phyloP scores from a whole-genome alignment of 345 rosid species.

The Euclidium syriacum region DNA sequence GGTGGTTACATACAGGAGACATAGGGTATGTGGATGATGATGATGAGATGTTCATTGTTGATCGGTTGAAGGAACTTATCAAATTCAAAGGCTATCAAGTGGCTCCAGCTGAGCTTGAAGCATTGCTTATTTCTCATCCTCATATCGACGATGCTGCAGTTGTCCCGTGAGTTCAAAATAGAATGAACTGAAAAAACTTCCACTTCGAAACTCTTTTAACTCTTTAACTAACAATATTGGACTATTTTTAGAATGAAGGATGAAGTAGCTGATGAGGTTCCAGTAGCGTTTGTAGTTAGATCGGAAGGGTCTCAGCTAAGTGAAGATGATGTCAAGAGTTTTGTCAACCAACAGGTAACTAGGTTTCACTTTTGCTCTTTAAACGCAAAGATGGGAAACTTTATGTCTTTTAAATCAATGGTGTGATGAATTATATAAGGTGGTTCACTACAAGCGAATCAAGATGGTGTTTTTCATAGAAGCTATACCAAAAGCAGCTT shows the following conservation, averaged over 20 bases:
- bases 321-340: constrained; percentile 70
- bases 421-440: constrained; percentile 34
- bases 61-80: constrained; percentile 65
- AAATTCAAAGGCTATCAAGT: constrained; percentile 73
- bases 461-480: constrained; percentile 47
- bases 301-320: constrained; percentile 53
- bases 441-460: constrained; percentile 65
- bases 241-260: constrained; percentile 63
- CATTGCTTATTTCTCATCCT: constrained; percentile 49
- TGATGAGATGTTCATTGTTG: constrained; percentile 61
- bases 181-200: neutral
- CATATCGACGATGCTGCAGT: constrained; percentile 56
- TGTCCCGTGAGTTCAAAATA: constrained; percentile 43
- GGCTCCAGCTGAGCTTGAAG: constrained; percentile 81
- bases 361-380: neutral
- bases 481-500: constrained; percentile 67
- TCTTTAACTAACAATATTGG: neutral
- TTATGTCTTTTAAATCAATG: neutral
- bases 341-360: constrained; percentile 68
- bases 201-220: neutral
- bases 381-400: neutral
- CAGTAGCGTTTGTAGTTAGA: constrained; percentile 69
- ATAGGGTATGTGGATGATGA: constrained; percentile 62
- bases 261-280: constrained; percentile 79
- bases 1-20: constrained; percentile 73